Evolutionary conservation across 192 early-diverging fungal species (phyloP).

Genomic region (Backusella australiensis): DNA sequence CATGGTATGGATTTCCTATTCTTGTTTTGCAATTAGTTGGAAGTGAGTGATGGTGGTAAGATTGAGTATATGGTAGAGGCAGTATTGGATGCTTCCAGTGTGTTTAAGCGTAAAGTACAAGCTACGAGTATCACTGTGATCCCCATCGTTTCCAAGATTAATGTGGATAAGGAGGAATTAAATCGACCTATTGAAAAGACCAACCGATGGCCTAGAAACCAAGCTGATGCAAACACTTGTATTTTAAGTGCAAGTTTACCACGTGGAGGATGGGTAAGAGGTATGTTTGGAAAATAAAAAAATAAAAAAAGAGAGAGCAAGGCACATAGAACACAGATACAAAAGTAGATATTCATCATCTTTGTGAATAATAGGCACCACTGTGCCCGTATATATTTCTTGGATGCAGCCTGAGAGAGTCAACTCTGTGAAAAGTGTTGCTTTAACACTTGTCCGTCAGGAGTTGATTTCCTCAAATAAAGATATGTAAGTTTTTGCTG

Average conservation of each 20-base stretch:
- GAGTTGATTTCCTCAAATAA: neutral
- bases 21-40: neutral
- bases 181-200: neutral
- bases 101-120: neutral
- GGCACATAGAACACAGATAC: neutral
- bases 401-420: neutral
- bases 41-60: neutral
- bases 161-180: neutral
- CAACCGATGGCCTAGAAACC: conserved; percentile 7
- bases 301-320: neutral
- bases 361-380: neutral
- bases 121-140: neutral
- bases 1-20: neutral
- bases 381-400: neutral
- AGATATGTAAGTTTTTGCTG: neutral
- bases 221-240: conserved; percentile 6
- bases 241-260: neutral
- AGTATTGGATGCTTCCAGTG: neutral
- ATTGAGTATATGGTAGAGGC: conserved; percentile 12
- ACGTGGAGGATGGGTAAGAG: neutral
- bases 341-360: neutral
- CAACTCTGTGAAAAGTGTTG: neutral
- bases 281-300: neutral
- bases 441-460: neutral
- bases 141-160: neutral